Evolutionary conservation across 225 moss, liverwort and hornwort genomes (phyloP), one percentile per base, ranked within the genome.

Genomic region (Anthoceros angustus): DNA sequence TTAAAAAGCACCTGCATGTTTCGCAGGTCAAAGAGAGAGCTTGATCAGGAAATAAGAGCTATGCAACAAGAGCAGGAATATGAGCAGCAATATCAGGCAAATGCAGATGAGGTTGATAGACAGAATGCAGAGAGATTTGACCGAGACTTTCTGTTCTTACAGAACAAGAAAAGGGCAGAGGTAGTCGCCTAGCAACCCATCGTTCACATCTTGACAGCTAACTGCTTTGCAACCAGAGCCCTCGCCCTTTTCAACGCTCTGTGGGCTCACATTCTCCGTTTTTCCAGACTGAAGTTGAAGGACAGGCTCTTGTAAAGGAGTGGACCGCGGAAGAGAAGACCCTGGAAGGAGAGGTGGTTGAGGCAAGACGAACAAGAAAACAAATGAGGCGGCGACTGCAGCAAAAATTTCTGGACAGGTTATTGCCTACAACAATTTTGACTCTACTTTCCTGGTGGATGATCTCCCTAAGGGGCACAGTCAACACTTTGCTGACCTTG

Each of bases 361-460:
- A 55, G 55, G 55, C 55, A 55, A 55, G 55, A 55, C 55, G 55
- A 7, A 55, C 55, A 55, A 55, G 55, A 55, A 55, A 55, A 23
- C 55, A 55, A 23, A 55, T 55, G 55, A 55, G 55, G n/a, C 6
- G 55, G 55, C 55, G 55, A 23, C 55, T 55, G 55, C 55, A 55
- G 23, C 55, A 55, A 15, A 55, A 55, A 20, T 23, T 55, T 9
- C 55, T 55, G 18, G 55, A 55, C 10, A 55, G 55, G 55, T 55
- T 48, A 48, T 48, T 6, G 5, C 18, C 18, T 48, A 18, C 46
- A 12, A 48, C 46, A 48, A 48, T 0, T 23, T 23, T 7, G 18
- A 12, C n/a, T 23, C 8, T 55, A 15, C n/a, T 8, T 15, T 7
- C 32, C 32, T 32, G 32, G 32, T 32, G 32, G 4, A 4, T 32